A percentile compares a stretch with the other conserved stretches of the same genome.
Evolutionary conservation across 306 rosid species (phyloP).

Genomic region (Lathyrus oleraceus): DNA sequence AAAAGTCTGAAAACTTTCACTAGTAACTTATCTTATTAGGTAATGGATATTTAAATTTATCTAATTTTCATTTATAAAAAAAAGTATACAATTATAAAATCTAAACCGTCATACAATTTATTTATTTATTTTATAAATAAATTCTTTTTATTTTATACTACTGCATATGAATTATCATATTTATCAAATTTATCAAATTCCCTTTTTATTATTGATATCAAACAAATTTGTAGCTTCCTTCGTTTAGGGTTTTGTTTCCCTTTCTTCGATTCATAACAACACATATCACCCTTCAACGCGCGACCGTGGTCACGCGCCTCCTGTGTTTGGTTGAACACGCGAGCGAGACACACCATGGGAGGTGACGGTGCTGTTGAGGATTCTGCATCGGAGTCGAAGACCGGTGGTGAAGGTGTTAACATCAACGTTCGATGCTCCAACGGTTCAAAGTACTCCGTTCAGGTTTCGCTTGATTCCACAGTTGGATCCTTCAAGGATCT

Average conservation of each 20-base stretch:
- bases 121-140: too few relatives aligned
- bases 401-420: conserved; percentile 37
- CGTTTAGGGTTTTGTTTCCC: conserved; percentile 31
- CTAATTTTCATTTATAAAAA: too few relatives aligned
- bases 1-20: too few relatives aligned
- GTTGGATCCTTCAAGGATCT: conserved; percentile 63
- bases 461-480: conserved; percentile 52
- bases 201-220: too few relatives aligned
- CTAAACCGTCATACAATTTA: too few relatives aligned
- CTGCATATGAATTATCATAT: too few relatives aligned
- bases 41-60: too few relatives aligned
- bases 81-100: too few relatives aligned
- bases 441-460: conserved; percentile 68
- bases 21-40: too few relatives aligned
- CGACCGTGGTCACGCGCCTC: conserved; percentile 34
- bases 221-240: too few relatives aligned
- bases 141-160: too few relatives aligned
- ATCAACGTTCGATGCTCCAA: conserved; percentile 72
- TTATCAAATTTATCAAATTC: too few relatives aligned
- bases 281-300: background rate
- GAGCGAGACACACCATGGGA: conserved; percentile 38
- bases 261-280: background rate
- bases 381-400: conserved; percentile 34
- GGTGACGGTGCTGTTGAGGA: conserved; percentile 52
- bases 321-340: background rate